Evolutionary conservation across 139 green algal species (phyloP).

Genomic region (Chlamydomonas sp.): DNA sequence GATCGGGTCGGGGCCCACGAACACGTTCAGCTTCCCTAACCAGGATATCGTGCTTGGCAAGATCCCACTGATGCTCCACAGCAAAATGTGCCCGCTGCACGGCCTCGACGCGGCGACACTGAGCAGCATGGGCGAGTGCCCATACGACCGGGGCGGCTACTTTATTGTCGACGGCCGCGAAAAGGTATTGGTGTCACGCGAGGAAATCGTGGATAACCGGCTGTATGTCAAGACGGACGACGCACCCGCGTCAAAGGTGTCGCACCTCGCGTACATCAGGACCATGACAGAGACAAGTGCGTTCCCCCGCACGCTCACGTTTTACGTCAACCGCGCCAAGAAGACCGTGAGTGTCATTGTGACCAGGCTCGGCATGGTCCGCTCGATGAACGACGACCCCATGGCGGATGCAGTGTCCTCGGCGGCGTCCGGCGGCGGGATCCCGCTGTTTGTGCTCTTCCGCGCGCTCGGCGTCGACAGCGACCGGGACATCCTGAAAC

Average conservation of each 20-base stretch:
- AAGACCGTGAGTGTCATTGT: constrained; percentile 75
- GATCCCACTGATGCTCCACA: constrained; percentile 86
- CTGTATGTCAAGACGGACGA: constrained; percentile 59
- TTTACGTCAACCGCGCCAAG: constrained; percentile 62
- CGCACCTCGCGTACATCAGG: neutral
- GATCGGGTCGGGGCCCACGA: neutral
- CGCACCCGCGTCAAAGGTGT: neutral
- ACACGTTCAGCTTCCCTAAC: constrained; percentile 61
- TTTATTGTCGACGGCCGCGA: constrained; percentile 80
- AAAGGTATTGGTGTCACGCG: constrained; percentile 90
- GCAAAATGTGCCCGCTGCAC: constrained; percentile 45
- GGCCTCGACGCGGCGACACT: constrained; percentile 60
- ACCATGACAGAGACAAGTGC: neutral
- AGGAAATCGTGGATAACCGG: constrained; percentile 85
- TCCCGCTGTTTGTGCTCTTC: constrained; percentile 61
- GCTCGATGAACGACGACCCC: no score
- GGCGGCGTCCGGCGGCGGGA: constrained; percentile 4
- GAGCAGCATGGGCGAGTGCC: constrained; percentile 66
- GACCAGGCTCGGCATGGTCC: constrained; percentile 36
- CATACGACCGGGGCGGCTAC: constrained; percentile 84
- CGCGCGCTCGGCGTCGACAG: constrained; percentile 83
- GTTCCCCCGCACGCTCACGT: constrained; percentile 20
- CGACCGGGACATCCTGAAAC: constrained; percentile 51
- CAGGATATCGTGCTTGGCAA: neutral
- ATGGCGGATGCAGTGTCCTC: no score